Base-by-base conservation (phyloP, 2,329 filamentous ascomycete genomes). In the Trichoderma koningii region DNA sequence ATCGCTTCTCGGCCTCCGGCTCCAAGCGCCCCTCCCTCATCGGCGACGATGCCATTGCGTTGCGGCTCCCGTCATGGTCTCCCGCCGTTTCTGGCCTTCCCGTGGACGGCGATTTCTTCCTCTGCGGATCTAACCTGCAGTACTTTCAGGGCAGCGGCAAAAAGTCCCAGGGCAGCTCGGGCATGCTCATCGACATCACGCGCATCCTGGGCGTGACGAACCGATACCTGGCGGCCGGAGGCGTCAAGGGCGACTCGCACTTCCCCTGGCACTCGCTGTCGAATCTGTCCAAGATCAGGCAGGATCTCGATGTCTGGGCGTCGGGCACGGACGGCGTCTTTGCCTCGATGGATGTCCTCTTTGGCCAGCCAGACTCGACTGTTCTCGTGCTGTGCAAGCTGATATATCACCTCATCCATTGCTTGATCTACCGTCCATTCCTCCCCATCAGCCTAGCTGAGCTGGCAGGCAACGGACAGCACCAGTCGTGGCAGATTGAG, bases 401-500 rank as follows among this genome's bases (percentile, higher is more conserved):
- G 48, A 87, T 96, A 34, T 96, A 95, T 71, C 92, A 96, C 73
- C 82, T 95, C 15, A 89, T 95, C 51, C 91, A 96, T 76, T 96
- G 92, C 72, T 81, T 96, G 56, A 89, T 96, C 50, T 96, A 96
- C 73, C 86, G 92, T 17, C 92, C 92, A 0, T 96, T 96, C 75
- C 81, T 96, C 6, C 92, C 92, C 0, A 90, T 96, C 67, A 90
- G 96, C 74, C 81, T 96, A 3, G 86, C 89, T 26, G 92, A 96
- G 74, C 84, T 96, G 7, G 86, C 90, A 14, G 90, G 90, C 15
- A 89, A 86, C 0, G 90, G 90, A 1, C 92, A 96, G 71, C 91
- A 96, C 70, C 92, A 96, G 73, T 93, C 91, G 30, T 96, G 92
- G 92, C 92, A 96, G 73, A 94, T 96, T 55, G 91, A 96, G 74